Conservation (phyloP, 805 yeast genomes). For the Monosporozyma servazzii region DNA sequence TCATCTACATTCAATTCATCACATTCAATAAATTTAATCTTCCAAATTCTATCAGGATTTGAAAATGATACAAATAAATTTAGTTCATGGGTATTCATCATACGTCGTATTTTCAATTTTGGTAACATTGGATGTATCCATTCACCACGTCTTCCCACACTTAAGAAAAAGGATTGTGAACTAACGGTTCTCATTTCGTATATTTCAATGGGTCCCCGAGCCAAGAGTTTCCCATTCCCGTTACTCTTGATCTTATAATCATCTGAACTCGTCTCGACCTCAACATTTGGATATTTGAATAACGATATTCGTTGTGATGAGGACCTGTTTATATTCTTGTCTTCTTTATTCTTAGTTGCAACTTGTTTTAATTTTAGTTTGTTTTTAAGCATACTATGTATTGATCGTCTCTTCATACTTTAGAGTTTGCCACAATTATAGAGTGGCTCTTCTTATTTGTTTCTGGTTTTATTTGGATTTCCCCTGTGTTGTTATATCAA, state of each 20-base stretch:
- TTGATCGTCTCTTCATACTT: not conserved
- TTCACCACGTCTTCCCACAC: conserved; percentile 26
- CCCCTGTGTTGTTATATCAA: not conserved
- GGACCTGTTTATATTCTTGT: conserved; percentile 10
- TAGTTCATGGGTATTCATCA: conserved; percentile 24
- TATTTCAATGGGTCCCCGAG: conserved; percentile 25
- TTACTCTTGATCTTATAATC: not conserved
- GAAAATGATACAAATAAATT: conserved; percentile 52
- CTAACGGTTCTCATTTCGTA: conserved; percentile 17
- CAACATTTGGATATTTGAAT: conserved; percentile 21
- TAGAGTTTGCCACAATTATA: not conserved
- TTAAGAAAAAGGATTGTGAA: conserved; percentile 18
- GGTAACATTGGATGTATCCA: conserved; percentile 68
- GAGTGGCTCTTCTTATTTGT: not conserved
- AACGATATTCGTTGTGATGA: conserved; percentile 28
- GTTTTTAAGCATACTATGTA: not conserved
- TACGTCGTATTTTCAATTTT: conserved; percentile 44
- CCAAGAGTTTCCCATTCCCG: conserved; percentile 8
- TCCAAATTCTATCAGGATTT: conserved; percentile 75
- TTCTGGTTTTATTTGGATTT: not conserved
- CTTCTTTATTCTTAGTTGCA: not conserved
- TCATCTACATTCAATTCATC: conserved; percentile 7
- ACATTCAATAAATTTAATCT: conserved; percentile 29
- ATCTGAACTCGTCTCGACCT: conserved; percentile 12
- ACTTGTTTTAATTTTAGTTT: not conserved